Evolutionary conservation across 192 early-diverging fungal species (phyloP), one percentile per base, ranked within the genome.

Genomic region (Physocladia obscura): DNA sequence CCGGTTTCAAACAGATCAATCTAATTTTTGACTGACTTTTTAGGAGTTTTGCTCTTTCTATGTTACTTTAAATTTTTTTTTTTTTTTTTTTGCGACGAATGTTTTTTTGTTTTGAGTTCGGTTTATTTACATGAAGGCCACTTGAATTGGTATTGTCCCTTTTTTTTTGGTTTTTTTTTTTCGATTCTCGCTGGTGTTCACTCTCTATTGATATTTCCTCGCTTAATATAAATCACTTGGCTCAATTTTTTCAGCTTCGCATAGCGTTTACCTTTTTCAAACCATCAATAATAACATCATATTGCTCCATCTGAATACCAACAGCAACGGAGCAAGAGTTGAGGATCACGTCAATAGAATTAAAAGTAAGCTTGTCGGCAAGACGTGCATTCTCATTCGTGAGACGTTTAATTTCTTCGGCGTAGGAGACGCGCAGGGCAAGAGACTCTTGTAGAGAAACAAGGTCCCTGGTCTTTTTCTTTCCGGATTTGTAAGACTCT

Each of bases 351-450:
- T 74, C 64, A 32, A 83, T 72, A 21, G 73, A 63, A 30, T 76
- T 70, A 34, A 77, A 70, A 21, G 81, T 70, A 6, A 85, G 69
- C 17, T 49, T 69, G 50, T 85, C 84, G 19, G 73, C 67, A 34
- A 84, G 69, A 8, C 48, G 70, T 27, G 79, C 65, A 29, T 72
- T 82, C 38, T 82, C 70, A 15, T 77, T 32, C 3, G 77, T 75
- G n/a, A 83, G 77, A 22, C 79, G 77, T 34, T 84, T 84, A 57
- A 85, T 82, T 49, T 85, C 84, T n/a, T 82, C 80, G 1, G 79
- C 77, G 5, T 80, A 54, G 5, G 56, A 61, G 40, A 85, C 76
- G 31, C 84, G 69, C 21, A 76, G 63, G 35, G 75, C 74, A 4
- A 85, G 55, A 17, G 76, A 79, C 84, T 75, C 57, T 52, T 82